phyloP scores from a whole-genome alignment of 805 yeast species.

The Candida gorgasii region DNA sequence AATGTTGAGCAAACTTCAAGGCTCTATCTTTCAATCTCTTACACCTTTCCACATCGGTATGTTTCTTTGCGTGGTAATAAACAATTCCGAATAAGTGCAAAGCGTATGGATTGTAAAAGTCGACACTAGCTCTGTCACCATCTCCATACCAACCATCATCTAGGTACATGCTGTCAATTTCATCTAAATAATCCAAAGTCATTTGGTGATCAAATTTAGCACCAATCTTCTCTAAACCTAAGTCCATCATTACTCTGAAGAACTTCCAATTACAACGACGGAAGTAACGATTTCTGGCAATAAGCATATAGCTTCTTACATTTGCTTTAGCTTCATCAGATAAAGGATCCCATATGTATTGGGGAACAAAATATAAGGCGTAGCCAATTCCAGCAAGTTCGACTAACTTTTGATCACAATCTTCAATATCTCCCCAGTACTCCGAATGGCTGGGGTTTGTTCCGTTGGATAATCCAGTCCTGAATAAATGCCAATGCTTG shows the following conservation, averaged over 20 bases:
- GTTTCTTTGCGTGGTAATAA: conserved; percentile 15
- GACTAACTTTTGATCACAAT: conserved; percentile 25
- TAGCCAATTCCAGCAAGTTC: conserved; percentile 31
- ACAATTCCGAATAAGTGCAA: conserved; percentile 28
- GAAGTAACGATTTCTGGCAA: conserved; percentile 18
- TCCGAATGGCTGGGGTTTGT: conserved; percentile 26
- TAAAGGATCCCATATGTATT: conserved; percentile 28
- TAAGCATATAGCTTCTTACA: conserved; percentile 18
- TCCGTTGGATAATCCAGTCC: conserved; percentile 25
- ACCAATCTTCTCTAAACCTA: conserved; percentile 26
- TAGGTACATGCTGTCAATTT: conserved; percentile 23
- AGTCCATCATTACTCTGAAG: conserved; percentile 27
- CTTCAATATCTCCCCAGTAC: conserved; percentile 27
- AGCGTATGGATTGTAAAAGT: conserved; percentile 31
- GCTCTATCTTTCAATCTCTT: conserved; percentile 20
- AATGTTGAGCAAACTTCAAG: conserved; percentile 21
- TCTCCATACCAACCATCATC: conserved; percentile 33
- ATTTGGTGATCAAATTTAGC: conserved; percentile 15
- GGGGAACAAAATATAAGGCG: conserved; percentile 23
- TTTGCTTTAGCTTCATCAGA: conserved; percentile 17
- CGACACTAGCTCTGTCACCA: conserved; percentile 22
- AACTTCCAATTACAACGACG: conserved; percentile 27
- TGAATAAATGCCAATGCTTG: conserved; percentile 23
- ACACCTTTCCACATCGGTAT: conserved; percentile 18
- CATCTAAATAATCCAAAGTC: conserved; percentile 20